phyloP scores from a whole-genome alignment of 495 filamentous ascomycete genomes.

The Immersiella caudata region DNA sequence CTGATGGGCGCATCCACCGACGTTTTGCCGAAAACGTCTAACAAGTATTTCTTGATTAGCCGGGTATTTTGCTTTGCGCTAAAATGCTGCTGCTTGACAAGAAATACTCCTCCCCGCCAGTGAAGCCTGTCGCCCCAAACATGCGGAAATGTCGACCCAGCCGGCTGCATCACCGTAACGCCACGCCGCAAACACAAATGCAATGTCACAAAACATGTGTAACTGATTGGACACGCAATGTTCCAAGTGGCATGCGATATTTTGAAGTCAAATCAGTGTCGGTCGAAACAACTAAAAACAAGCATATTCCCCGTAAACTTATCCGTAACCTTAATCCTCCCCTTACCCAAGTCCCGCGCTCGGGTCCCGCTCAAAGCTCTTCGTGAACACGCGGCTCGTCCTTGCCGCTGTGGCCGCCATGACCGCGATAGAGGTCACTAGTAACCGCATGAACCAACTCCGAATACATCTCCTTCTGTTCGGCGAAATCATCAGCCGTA shows the following conservation, averaged over 20 bases:
- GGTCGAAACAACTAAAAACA: background rate
- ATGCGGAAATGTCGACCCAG: no score
- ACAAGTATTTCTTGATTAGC: no score
- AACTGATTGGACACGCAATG: no score
- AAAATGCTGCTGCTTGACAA: no score
- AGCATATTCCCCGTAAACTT: background rate
- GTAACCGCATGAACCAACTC: conserved; percentile 92
- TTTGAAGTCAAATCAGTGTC: background rate
- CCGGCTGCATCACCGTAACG: no score
- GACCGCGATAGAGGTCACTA: conserved; percentile 76
- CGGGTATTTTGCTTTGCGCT: no score
- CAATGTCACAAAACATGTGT: no score
- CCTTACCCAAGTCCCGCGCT: background rate
- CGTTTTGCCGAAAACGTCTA: background rate
- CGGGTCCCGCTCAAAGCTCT: conserved; percentile 15
- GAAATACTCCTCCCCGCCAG: no score
- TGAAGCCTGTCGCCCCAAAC: no score
- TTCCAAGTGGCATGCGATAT: no score
- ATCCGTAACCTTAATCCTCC: background rate
- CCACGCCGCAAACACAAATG: no score
- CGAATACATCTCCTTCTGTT: conserved; percentile 94
- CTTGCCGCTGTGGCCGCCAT: background rate
- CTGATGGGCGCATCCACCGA: background rate
- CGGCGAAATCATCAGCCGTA: conserved; percentile 86
- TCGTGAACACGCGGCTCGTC: conserved; percentile 11